Evolutionary conservation across 2,329 filamentous ascomycete species (phyloP).

Genomic region (Verticillium isaacii): DNA sequence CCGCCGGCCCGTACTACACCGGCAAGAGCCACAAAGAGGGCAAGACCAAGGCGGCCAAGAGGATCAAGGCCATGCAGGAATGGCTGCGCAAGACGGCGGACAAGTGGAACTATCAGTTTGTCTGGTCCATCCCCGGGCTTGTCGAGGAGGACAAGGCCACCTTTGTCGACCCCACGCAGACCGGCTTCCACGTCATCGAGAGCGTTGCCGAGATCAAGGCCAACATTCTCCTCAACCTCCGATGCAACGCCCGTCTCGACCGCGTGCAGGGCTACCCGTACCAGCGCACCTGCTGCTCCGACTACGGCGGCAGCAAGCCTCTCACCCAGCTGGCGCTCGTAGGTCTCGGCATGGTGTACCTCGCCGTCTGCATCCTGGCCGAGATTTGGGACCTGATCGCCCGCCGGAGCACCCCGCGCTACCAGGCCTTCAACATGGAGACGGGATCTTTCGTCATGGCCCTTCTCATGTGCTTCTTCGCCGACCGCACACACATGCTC

Average conservation of each 20-base stretch:
- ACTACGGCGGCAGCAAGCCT: constrained; percentile 25
- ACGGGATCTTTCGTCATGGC: constrained; percentile 19
- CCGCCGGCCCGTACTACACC: constrained; percentile 12
- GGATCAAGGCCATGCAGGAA: constrained; percentile 16
- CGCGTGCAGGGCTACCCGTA: constrained; percentile 30
- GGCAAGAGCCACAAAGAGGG: constrained; percentile 9
- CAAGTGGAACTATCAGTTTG: constrained; percentile 12
- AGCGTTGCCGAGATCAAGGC: constrained; percentile 25
- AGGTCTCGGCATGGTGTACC: constrained; percentile 10
- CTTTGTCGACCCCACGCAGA: constrained; percentile 15
- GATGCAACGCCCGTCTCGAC: constrained; percentile 40
- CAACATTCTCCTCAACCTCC: constrained; percentile 43
- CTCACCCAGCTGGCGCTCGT: constrained; percentile 16
- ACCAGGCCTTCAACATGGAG: constrained; percentile 15
- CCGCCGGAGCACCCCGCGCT: constrained; percentile 2
- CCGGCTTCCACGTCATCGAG: constrained; percentile 25
- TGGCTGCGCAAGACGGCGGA: constrained; percentile 10
- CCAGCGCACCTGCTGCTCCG: constrained; percentile 46
- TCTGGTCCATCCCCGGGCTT: constrained; percentile 15
- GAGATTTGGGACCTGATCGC: constrained; percentile 6
- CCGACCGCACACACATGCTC: constrained; percentile 22
- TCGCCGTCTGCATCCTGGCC: constrained; percentile 10
- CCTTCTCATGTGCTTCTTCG: constrained; percentile 19
- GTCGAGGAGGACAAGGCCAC: constrained; percentile 4
- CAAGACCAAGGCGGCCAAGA: constrained; percentile 15